These are phyloP conservation scores for Phytophthora pseudosyringae DNA, from an alignment of 352 stramenopile genomes.

Conservation along the genomic window DNA sequence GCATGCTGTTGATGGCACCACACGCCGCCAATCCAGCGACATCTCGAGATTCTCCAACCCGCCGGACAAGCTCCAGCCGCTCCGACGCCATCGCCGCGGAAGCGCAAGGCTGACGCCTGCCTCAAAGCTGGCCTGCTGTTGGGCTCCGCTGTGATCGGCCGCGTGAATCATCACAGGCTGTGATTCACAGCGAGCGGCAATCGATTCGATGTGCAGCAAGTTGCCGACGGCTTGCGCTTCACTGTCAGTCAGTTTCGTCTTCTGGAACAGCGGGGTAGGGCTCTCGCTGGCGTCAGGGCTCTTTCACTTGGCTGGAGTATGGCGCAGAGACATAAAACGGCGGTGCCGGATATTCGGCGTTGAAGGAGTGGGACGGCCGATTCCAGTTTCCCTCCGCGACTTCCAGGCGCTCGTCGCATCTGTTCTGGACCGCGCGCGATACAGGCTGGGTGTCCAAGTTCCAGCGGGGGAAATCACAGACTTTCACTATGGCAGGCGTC, in stretches of 20 bases:
- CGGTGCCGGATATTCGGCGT: constrained; percentile 13
- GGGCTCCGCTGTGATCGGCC: neutral
- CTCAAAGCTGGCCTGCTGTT: constrained; percentile 1
- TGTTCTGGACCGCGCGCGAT: constrained; percentile 20
- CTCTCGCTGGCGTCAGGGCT: constrained; percentile 4
- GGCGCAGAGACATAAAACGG: constrained; percentile 3
- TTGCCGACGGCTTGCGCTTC: constrained; percentile 5
- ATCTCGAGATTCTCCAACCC: neutral
- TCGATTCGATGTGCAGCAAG: constrained; percentile 12
- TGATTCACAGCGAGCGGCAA: neutral
- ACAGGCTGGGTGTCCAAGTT: constrained; percentile 18
- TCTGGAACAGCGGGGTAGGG: constrained; percentile 14
- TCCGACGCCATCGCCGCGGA: neutral
- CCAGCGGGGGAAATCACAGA: neutral
- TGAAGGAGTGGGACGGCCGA: constrained; percentile 10
- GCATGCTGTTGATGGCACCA: constrained; percentile 1
- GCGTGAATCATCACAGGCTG: neutral
- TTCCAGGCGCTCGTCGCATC: constrained; percentile 19
- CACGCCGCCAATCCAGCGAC: neutral
- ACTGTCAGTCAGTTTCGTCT: constrained; percentile 6
- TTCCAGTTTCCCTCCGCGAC: constrained; percentile 13
- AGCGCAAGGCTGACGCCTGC: constrained; percentile 6
- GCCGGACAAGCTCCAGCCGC: too few relatives aligned
- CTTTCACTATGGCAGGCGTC: neutral
- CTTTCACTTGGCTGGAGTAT: constrained; percentile 19